Conservation (phyloP, 306 rosid genomes). For the Carpinus fangiana region DNA sequence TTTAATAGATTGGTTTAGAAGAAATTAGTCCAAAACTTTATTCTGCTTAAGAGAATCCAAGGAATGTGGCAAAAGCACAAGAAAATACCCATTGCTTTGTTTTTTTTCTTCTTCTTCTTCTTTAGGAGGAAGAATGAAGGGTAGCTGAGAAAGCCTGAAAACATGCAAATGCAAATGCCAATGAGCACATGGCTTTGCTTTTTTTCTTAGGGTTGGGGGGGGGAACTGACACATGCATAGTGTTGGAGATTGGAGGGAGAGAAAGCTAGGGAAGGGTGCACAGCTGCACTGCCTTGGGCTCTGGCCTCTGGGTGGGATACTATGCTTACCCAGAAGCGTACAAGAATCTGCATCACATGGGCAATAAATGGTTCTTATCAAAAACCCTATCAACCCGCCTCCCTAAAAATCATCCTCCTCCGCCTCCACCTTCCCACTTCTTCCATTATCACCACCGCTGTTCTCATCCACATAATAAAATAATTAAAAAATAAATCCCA, state of each 20-base stretch:
- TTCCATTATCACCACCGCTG: neutral
- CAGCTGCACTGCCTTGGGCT: neutral
- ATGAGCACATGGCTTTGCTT: neutral
- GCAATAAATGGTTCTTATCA: constrained; percentile 34
- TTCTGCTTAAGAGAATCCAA: constrained; percentile 1
- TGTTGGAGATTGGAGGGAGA: neutral
- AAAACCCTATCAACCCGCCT: constrained; percentile 3
- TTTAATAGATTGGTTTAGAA: too few relatives aligned
- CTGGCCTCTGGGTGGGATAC: constrained; percentile 19
- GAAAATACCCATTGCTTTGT: neutral
- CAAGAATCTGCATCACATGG: constrained; percentile 32
- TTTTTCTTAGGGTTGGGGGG: neutral
- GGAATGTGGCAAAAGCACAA: neutral
- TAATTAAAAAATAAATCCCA: neutral
- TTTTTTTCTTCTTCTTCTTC: too few relatives aligned
- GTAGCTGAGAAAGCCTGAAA: neutral
- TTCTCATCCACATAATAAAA: neutral
- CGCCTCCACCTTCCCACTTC: neutral
- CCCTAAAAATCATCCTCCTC: neutral
- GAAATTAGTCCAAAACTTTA: neutral
- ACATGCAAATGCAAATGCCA: neutral
- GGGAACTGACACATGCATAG: neutral
- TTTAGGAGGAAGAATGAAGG: neutral
- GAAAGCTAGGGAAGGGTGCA: neutral
- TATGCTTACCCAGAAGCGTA: constrained; percentile 9